Percentiles rank a stretch among this genome's conserved stretches.
phyloP scores from a whole-genome alignment of 2,329 filamentous ascomycete genomes.

The Pseudogymnoascus sp. region DNA sequence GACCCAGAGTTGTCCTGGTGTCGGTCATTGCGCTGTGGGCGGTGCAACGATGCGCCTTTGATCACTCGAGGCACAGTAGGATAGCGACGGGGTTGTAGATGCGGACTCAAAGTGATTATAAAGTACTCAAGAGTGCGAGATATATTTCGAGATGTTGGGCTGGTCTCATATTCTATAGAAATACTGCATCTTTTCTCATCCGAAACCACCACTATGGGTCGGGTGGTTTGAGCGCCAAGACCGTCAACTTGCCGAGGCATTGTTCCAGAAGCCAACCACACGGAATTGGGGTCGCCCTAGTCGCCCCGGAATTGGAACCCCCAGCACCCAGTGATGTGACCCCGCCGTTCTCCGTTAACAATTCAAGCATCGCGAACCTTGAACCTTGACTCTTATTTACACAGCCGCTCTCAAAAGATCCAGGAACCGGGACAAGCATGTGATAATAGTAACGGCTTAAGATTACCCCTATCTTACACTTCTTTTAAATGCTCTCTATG shows the following conservation, averaged over 20 bases:
- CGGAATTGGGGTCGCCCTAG: not conserved
- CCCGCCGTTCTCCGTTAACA: not conserved
- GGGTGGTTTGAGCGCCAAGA: not conserved
- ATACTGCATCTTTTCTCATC: not conserved
- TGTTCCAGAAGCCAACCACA: constrained; percentile 1
- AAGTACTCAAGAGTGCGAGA: not conserved
- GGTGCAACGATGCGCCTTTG: not conserved
- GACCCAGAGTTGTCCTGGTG: constrained; percentile 52
- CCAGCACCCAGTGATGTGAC: not conserved
- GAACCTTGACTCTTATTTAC: not conserved
- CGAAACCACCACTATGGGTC: not conserved
- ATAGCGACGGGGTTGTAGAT: not conserved
- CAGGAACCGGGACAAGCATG: not conserved
- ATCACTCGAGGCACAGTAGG: not conserved
- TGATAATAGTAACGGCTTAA: constrained; percentile 3
- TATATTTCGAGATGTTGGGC: not conserved
- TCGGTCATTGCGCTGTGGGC: constrained; percentile 20
- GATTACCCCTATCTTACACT: constrained; percentile 6
- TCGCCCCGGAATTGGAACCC: not conserved
- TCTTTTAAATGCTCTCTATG: not conserved
- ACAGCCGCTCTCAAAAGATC: not conserved
- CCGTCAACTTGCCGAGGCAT: constrained; percentile 1
- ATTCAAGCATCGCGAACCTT: not conserved
- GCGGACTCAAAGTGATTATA: not conserved
- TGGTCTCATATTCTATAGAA: not conserved